These are phyloP conservation scores for Rugonectria rugulosa DNA, from an alignment of 2,329 filamentous ascomycete species.

Conservation along the genomic window DNA sequence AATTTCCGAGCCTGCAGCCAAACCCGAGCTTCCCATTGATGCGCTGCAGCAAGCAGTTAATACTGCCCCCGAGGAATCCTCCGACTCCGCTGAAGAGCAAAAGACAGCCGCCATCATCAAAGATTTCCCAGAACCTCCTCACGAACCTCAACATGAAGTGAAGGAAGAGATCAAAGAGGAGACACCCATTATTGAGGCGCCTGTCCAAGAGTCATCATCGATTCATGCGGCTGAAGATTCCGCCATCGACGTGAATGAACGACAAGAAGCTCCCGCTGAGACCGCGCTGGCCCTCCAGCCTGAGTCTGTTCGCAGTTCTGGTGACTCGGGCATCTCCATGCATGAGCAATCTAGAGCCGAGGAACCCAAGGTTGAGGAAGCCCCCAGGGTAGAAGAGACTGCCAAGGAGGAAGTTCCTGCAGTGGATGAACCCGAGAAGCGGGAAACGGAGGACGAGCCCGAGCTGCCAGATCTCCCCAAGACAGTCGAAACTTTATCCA, in stretches of 20 bases:
- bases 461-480: neutral
- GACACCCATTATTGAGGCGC: neutral
- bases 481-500: neutral
- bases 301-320: slow-evolving; percentile 21
- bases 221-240: neutral
- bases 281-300: neutral
- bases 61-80: no score
- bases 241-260: slow-evolving; percentile 3
- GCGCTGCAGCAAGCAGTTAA: no score
- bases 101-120: slow-evolving; percentile 16
- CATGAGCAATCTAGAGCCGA: slow-evolving; percentile 25
- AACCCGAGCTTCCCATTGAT: no score
- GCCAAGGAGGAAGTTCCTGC: neutral
- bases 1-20: slow-evolving; percentile 8
- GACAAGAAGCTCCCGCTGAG: neutral
- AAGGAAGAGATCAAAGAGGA: slow-evolving; percentile 15
- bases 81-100: slow-evolving; percentile 7
- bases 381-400: slow-evolving; percentile 1
- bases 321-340: slow-evolving; percentile 34
- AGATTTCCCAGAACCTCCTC: slow-evolving; percentile 31
- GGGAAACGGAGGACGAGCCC: neutral
- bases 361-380: slow-evolving; percentile 5
- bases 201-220: neutral
- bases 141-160: slow-evolving; percentile 3
- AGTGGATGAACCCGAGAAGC: neutral